Evolutionary conservation across 2,329 filamentous ascomycete species (phyloP), one percentile per base, ranked within the genome.

Genomic region (Leptodontidium sp.): DNA sequence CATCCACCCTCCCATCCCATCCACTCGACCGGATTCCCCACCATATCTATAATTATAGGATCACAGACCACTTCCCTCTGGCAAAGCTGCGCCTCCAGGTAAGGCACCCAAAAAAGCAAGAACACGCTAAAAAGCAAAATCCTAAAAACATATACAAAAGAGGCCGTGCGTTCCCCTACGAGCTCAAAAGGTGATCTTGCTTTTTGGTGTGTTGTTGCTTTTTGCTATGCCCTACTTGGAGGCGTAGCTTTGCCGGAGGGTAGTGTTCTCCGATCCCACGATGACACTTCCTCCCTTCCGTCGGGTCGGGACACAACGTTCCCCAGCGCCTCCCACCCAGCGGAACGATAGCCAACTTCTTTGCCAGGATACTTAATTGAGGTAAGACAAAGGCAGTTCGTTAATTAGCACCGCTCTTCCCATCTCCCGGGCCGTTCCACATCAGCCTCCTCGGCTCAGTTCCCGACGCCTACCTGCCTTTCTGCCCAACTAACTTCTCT

Each of bases 341-440:
- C 52, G 11, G n/a, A 55, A 12, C 12, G 45, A 8, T 4, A 49
- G 15, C 2, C 8, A 40, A 1, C 35, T 21, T 29, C n/a, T n/a
- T 59, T 9, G 35, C 55, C 17, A n/a, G 4, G 7, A n/a, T 43
- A 43, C 57, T 9, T 11, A 40, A 15, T 2, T 24, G 6, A 43
- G n/a, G n/a, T 40, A 26, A 43, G 35, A 59, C 24, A 26, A 57
- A 45, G 35, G 35, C 29, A 43, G 21, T 64, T 14, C 12, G 35
- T 17, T 38, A 58, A n/a, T 58, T 40, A 4, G n/a, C 45, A n/a
- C 35, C 40, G 35, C 11, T 14, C 6, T 43, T 45, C 29, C 50
- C 57, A 59, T 59, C 57, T 59, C 38, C 57, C 57, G 57, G 57
- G 57, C 57, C 57, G 57, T 45, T 59, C 57, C 57, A 59, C 35